Evolutionary conservation across 1,139 yeast genomes (phyloP).

Genomic region (Yamadazyma sp.): DNA sequence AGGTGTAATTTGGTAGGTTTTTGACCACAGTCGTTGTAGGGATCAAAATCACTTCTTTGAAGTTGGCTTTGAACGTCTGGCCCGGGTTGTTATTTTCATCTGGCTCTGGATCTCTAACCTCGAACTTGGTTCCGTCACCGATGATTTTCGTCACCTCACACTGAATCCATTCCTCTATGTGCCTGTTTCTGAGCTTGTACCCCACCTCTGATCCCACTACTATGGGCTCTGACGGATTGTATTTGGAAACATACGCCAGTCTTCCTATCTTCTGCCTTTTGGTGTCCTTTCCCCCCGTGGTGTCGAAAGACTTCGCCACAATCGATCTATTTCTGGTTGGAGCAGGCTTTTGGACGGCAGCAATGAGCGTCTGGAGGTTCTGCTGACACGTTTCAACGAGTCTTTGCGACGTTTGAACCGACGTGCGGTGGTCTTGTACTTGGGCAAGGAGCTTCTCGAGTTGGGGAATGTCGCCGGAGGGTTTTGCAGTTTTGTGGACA

Average conservation of each 20-base stretch:
- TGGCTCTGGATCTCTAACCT: constrained; percentile 95
- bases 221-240: constrained; percentile 63
- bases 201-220: constrained; percentile 83
- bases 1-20: constrained; percentile 59
- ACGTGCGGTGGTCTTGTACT: constrained; percentile 53
- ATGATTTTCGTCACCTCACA: constrained; percentile 82
- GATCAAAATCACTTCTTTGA: constrained; percentile 76
- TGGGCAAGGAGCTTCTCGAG: constrained; percentile 40
- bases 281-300: not conserved
- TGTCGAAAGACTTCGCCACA: not conserved
- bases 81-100: constrained; percentile 92
- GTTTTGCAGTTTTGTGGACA: constrained; percentile 22
- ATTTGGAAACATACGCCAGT: constrained; percentile 43
- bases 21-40: constrained; percentile 19
- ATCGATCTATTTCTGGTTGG: not conserved
- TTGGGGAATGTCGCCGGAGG: constrained; percentile 34
- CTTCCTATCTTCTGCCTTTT: constrained; percentile 34
- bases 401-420: constrained; percentile 56
- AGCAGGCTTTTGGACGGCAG: constrained; percentile 19
- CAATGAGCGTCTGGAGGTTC: constrained; percentile 35
- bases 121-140: constrained; percentile 76
- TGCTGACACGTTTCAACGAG: constrained; percentile 43
- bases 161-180: constrained; percentile 91
- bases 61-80: constrained; percentile 77
- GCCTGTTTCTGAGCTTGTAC: constrained; percentile 68